Percentiles rank a stretch among this genome's conserved stretches.
phyloP scores from a whole-genome alignment of 2,329 filamentous ascomycete genomes.

The Phyllosticta paracitricarpa region DNA sequence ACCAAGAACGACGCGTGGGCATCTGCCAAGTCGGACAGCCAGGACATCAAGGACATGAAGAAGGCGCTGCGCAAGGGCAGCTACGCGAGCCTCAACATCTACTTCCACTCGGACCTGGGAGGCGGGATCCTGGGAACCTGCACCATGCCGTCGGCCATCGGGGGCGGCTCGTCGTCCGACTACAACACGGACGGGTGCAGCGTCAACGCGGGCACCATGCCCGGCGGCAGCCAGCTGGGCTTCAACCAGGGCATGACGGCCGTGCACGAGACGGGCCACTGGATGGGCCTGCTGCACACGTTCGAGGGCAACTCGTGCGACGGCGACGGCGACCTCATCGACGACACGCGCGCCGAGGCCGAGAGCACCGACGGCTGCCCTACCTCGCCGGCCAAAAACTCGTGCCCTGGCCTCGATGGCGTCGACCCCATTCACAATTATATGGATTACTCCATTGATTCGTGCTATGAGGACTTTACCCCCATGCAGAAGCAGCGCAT shows the following conservation, averaged over 20 bases:
- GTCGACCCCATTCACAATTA: constrained; percentile 48
- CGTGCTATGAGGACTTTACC: constrained; percentile 46
- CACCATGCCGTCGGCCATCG: constrained; percentile 36
- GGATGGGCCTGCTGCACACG: constrained; percentile 37
- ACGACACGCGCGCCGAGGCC: constrained; percentile 33
- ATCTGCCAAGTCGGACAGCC: constrained; percentile 34
- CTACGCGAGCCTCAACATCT: constrained; percentile 48
- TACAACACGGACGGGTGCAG: constrained; percentile 49
- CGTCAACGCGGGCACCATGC: constrained; percentile 48
- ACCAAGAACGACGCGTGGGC: constrained; percentile 48
- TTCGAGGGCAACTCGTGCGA: constrained; percentile 38
- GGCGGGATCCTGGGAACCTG: constrained; percentile 44
- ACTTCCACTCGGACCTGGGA: constrained; percentile 47
- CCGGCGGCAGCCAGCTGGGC: constrained; percentile 37
- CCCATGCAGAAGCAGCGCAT: constrained; percentile 41
- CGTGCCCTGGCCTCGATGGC: constrained; percentile 34
- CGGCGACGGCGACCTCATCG: constrained; percentile 35
- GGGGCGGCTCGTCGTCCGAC: constrained; percentile 27
- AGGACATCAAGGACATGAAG: constrained; percentile 41
- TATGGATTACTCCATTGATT: constrained; percentile 51
- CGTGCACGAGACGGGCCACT: constrained; percentile 40
- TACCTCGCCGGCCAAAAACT: constrained; percentile 33
- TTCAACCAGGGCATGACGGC: constrained; percentile 40
- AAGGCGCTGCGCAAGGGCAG: constrained; percentile 41
- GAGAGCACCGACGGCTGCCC: constrained; percentile 47